Percentiles rank a stretch among this genome's conserved stretches.
Conservation (phyloP, 345 rosid species). For the Litchi chinensis region DNA sequence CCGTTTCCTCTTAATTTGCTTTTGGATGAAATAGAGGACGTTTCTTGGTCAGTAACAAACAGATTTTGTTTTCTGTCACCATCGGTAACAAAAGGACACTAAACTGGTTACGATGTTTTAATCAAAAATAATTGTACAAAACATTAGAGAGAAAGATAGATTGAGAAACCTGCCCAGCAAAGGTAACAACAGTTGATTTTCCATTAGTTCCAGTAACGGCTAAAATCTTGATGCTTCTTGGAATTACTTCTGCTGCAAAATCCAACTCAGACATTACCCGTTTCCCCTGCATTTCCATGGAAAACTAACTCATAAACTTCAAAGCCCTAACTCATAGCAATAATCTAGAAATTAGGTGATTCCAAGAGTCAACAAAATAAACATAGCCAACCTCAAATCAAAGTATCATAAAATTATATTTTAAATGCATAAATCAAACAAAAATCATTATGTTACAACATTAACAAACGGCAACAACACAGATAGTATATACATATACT, state of each 20-base stretch:
- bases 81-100: not conserved
- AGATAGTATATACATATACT: slow-evolving; percentile 10
- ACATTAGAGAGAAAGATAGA: not conserved
- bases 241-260: slow-evolving; percentile 35
- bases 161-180: slow-evolving; percentile 38
- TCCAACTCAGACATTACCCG: slow-evolving; percentile 34
- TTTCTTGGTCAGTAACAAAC: not conserved
- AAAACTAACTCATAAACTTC: not conserved
- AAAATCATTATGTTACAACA: not conserved
- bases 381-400: slow-evolving; percentile 4
- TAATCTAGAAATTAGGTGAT: not conserved
- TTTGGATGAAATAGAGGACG: not conserved
- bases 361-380: not conserved
- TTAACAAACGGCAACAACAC: not conserved
- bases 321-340: not conserved
- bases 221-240: slow-evolving; percentile 30
- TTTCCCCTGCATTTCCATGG: slow-evolving; percentile 27
- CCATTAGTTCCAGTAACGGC: slow-evolving; percentile 46
- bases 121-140: not conserved
- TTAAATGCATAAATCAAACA: not conserved
- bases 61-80: not conserved
- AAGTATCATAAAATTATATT: too few species aligned
- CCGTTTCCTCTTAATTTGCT: not conserved
- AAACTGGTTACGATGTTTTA: not conserved
- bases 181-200: slow-evolving; percentile 43